These are phyloP conservation scores for Trichoderma gamsii DNA, from an alignment of 495 filamentous ascomycete genomes.

Conservation along the genomic window DNA sequence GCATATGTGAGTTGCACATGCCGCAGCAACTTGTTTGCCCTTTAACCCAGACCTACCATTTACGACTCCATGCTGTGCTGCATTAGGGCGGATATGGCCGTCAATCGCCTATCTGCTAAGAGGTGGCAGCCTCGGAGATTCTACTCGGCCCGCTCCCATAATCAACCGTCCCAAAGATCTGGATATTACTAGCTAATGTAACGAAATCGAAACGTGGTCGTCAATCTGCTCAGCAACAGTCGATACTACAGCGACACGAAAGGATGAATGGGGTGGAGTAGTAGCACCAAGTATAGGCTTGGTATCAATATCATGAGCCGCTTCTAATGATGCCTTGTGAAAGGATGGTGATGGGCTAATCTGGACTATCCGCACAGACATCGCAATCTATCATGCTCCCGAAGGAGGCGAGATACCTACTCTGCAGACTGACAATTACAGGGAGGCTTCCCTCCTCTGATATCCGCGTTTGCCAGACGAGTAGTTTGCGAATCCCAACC, in stretches of 20 bases:
- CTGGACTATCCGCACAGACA: neutral
- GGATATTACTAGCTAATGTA: constrained; percentile 7
- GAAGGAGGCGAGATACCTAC: neutral
- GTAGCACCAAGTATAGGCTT: neutral
- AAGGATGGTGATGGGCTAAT: neutral
- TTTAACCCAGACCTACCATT: neutral
- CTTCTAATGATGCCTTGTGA: neutral
- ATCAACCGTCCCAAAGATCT: constrained; percentile 7
- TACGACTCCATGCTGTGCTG: neutral
- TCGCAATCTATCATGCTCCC: neutral
- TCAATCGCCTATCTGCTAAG: constrained; percentile 2
- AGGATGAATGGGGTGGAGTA: neutral
- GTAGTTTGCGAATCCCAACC: neutral
- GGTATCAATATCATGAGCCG: neutral
- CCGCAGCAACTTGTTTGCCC: neutral
- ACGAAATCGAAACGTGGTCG: neutral
- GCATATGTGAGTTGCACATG: neutral
- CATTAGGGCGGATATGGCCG: constrained; percentile 1
- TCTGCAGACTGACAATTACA: neutral
- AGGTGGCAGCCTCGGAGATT: constrained; percentile 9
- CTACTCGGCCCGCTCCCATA: constrained; percentile 6
- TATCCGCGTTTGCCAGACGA: constrained; percentile 3
- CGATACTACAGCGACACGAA: neutral
- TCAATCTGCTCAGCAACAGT: neutral
- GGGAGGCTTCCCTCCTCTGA: neutral